Percentiles rank a stretch among this genome's conserved stretches.
Evolutionary conservation across 192 early-diverging fungal species (phyloP).

Genomic region (Gonapodya prolifera): DNA sequence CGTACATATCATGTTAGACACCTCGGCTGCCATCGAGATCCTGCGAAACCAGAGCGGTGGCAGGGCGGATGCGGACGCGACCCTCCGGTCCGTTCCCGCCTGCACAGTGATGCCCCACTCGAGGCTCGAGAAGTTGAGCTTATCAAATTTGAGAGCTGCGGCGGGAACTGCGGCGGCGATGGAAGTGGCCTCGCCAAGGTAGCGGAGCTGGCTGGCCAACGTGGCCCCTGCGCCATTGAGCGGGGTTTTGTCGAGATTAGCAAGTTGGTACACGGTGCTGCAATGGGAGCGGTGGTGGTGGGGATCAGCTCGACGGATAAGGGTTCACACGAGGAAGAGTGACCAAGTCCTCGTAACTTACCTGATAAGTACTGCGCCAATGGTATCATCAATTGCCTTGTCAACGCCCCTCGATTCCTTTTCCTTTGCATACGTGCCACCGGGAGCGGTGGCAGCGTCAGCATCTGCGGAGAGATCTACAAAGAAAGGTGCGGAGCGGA

Average conservation of each 20-base stretch:
- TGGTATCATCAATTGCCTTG: background rate
- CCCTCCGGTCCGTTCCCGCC: conserved; percentile 32
- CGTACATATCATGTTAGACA: conserved; percentile 18
- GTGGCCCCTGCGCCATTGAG: background rate
- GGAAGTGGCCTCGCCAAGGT: conserved; percentile 19
- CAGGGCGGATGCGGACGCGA: conserved; percentile 28
- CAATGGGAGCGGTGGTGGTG: conserved; percentile 13
- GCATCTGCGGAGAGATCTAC: background rate
- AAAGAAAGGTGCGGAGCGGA: background rate
- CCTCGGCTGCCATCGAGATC: conserved; percentile 28
- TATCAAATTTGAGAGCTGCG: conserved; percentile 36
- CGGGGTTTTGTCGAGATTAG: conserved; percentile 19
- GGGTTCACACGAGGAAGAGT: background rate
- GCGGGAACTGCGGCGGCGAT: conserved; percentile 37
- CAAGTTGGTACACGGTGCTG: conserved; percentile 10
- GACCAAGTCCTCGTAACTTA: background rate
- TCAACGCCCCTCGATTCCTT: background rate
- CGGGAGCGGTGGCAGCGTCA: background rate
- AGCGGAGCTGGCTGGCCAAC: background rate
- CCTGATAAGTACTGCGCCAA: background rate
- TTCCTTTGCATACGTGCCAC: background rate
- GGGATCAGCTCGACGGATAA: conserved; percentile 5
- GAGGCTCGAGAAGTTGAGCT: conserved; percentile 25
- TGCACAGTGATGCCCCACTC: conserved; percentile 38
- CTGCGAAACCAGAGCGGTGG: conserved; percentile 33